These are phyloP conservation scores for Melanomma pulvis-pyrius DNA, from an alignment of 495 filamentous ascomycete species.

Conservation along the genomic window DNA sequence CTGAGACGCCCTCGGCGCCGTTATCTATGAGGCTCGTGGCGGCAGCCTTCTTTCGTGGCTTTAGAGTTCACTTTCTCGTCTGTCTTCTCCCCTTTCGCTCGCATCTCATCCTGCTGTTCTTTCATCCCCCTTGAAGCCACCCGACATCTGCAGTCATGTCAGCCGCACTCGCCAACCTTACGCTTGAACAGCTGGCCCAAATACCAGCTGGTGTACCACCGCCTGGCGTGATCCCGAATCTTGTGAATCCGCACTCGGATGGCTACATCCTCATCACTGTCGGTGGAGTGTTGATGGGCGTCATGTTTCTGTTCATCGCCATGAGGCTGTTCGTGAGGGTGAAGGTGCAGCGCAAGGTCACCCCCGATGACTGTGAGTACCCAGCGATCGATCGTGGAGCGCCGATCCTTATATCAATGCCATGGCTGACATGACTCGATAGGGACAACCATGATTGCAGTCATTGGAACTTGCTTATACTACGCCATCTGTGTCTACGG, in stretches of 20 bases:
- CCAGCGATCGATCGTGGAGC: no score
- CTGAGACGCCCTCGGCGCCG: no score
- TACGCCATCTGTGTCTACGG: neutral
- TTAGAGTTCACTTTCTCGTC: no score
- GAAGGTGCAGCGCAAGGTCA: neutral
- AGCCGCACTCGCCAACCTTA: neutral
- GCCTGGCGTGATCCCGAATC: constrained; percentile 1
- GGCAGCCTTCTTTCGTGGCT: no score
- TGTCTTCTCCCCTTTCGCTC: no score
- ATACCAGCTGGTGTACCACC: constrained; percentile 17
- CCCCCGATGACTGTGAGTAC: constrained; percentile 10
- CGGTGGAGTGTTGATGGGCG: neutral
- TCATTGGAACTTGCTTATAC: neutral
- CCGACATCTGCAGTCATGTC: neutral
- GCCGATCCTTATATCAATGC: neutral
- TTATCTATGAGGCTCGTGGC: no score
- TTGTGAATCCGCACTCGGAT: constrained; percentile 3
- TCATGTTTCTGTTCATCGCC: constrained; percentile 4
- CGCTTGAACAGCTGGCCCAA: constrained; percentile 12
- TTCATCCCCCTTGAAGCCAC: no score
- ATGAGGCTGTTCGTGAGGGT: constrained; percentile 1
- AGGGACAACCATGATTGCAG: neutral
- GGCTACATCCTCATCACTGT: neutral
- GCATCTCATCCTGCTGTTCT: no score
- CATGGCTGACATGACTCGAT: neutral